Conservation (phyloP, 768 basidiomycete genomes). For the Amanita brunnescens region DNA sequence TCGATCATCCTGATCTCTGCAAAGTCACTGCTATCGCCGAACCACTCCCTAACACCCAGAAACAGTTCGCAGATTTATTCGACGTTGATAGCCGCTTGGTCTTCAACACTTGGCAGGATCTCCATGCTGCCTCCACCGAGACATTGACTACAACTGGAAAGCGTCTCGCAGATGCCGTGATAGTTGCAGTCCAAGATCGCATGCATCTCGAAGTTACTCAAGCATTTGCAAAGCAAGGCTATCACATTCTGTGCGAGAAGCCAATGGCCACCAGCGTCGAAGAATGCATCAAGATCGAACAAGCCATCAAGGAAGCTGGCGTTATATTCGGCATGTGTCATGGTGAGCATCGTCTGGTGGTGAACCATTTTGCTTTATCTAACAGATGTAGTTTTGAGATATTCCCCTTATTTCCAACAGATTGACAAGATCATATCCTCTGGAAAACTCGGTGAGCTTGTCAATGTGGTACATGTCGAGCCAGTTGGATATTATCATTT, state of each 20-base stretch:
- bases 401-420: slow-evolving; percentile 74
- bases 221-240: slow-evolving; percentile 74
- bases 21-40: slow-evolving; percentile 83
- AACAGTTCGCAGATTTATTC: slow-evolving; percentile 47
- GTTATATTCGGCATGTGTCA: slow-evolving; percentile 85
- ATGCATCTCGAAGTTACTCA: slow-evolving; percentile 69
- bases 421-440: slow-evolving; percentile 65
- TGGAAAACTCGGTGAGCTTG: slow-evolving; percentile 61
- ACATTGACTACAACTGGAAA: slow-evolving; percentile 54
- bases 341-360: slow-evolving; percentile 35
- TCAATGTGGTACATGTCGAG: slow-evolving; percentile 80
- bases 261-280: slow-evolving; percentile 75
- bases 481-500: slow-evolving; percentile 86
- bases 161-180: slow-evolving; percentile 73
- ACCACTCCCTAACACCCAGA: slow-evolving; percentile 59
- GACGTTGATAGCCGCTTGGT: slow-evolving; percentile 58
- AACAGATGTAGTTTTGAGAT: slow-evolving; percentile 58
- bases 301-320: slow-evolving; percentile 56
- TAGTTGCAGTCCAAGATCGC: slow-evolving; percentile 74
- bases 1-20: slow-evolving; percentile 50
- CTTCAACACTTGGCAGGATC: slow-evolving; percentile 64
- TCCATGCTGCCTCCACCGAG: slow-evolving; percentile 59
- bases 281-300: slow-evolving; percentile 71
- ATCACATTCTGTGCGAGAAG: slow-evolving; percentile 89
- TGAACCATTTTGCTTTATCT: not conserved